Percentiles rank a stretch among this genome's conserved stretches.
These are phyloP conservation scores for Fulvia fulva DNA, from an alignment of 2,329 filamentous ascomycete species.

Conservation along the genomic window DNA sequence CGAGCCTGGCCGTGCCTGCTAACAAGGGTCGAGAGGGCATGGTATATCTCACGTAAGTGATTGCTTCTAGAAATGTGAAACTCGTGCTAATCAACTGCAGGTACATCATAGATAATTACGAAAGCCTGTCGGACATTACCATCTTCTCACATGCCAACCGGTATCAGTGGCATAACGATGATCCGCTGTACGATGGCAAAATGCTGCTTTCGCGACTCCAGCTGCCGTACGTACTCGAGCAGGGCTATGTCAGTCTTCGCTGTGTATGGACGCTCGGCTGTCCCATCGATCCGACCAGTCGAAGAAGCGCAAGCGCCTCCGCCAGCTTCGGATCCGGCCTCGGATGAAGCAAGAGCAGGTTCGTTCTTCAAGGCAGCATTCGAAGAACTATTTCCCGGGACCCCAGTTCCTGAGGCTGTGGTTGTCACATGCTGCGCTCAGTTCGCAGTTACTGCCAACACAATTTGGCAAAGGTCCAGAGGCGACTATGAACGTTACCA, in stretches of 20 bases:
- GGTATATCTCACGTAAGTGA: conserved; percentile 47
- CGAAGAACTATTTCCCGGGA: conserved; percentile 45
- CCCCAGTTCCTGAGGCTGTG: conserved; percentile 41
- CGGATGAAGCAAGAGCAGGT: conserved; percentile 38
- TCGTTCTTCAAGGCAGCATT: conserved; percentile 49
- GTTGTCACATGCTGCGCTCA: conserved; percentile 54
- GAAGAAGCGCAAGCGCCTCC: conserved; percentile 32
- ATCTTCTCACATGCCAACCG: conserved; percentile 59
- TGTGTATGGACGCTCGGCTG: conserved; percentile 53
- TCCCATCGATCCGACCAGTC: conserved; percentile 46
- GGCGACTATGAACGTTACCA: conserved; percentile 45
- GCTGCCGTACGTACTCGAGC: conserved; percentile 44
- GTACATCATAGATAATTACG: conserved; percentile 55
- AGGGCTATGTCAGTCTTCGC: conserved; percentile 53
- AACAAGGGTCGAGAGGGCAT: conserved; percentile 51
- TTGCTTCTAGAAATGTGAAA: conserved; percentile 26
- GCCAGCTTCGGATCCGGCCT: conserved; percentile 6
- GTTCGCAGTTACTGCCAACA: conserved; percentile 52
- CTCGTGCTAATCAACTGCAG: no score
- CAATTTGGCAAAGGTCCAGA: no score
- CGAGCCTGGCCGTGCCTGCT: conserved; percentile 39
- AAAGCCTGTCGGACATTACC: conserved; percentile 50
- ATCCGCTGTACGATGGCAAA: conserved; percentile 47
- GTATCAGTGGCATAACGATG: conserved; percentile 54
- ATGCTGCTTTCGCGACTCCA: conserved; percentile 49